Evolutionary conservation across 257 asterid genomes (phyloP).

Genomic region (Salvia hispanica): DNA sequence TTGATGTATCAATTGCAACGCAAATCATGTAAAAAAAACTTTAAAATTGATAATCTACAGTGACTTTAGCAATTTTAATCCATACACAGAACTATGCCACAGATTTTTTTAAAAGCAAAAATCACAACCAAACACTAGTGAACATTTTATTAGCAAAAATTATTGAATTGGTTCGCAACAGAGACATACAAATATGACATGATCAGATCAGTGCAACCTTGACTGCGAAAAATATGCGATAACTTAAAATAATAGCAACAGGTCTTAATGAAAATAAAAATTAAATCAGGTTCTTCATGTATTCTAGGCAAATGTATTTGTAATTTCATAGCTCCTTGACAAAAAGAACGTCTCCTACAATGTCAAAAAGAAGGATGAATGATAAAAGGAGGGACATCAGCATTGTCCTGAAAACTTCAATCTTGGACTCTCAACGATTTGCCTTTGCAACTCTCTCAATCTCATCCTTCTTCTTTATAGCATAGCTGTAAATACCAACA

Average conservation of each 20-base stretch:
- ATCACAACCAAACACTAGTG: no score
- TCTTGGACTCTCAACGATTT: slow-evolving; percentile 52
- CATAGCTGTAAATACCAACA: slow-evolving; percentile 56
- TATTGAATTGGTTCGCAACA: no score
- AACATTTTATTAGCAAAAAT: no score
- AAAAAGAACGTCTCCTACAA: neutral
- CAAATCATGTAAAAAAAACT: no score
- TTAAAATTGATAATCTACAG: no score
- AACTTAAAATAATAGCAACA: slow-evolving; percentile 1
- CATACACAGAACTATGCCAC: no score
- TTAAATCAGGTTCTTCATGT: slow-evolving; percentile 24
- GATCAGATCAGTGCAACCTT: no score
- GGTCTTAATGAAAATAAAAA: slow-evolving; percentile 23
- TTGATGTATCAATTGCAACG: no score
- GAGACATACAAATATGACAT: no score
- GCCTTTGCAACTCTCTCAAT: slow-evolving; percentile 95
- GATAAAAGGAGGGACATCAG: slow-evolving; percentile 5
- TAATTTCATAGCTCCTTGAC: slow-evolving; percentile 1
- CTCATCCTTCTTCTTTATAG: slow-evolving; percentile 89
- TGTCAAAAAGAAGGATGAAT: slow-evolving; percentile 1
- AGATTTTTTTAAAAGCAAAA: no score
- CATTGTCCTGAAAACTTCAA: slow-evolving; percentile 9
- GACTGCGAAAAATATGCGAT: neutral
- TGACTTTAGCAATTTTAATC: no score
- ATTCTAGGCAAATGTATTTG: slow-evolving; percentile 6